Conservation (phyloP, 305 asterid species). For the Fraxinus velutina region DNA sequence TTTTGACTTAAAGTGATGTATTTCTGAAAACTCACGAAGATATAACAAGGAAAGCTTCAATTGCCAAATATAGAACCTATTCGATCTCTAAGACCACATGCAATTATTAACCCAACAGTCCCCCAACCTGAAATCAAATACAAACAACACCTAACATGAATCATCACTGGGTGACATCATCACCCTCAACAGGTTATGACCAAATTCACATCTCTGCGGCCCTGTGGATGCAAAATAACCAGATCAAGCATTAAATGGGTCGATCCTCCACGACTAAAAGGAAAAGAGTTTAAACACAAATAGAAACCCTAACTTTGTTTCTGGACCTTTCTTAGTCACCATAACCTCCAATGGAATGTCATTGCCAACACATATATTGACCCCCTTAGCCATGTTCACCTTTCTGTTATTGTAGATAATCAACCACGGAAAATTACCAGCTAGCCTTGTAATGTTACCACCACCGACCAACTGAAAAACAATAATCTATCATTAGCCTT, state of each 20-base stretch:
- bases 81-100: neutral
- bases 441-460: neutral
- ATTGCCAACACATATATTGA: neutral
- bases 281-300: neutral
- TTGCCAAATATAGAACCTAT: neutral
- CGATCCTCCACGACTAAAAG: neutral
- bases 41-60: neutral
- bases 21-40: neutral
- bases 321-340: neutral
- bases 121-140: neutral
- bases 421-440: neutral
- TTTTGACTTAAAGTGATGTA: neutral
- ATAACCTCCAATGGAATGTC: neutral
- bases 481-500: neutral
- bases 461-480: neutral
- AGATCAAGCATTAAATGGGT: neutral
- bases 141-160: neutral
- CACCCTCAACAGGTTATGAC: neutral
- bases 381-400: neutral
- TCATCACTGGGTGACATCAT: neutral
- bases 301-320: neutral
- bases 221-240: neutral
- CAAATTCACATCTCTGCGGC: neutral
- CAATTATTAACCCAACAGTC: neutral
- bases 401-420: neutral